Conservation (phyloP, 192 early-diverging fungal species). For the Coemansia sp. region DNA sequence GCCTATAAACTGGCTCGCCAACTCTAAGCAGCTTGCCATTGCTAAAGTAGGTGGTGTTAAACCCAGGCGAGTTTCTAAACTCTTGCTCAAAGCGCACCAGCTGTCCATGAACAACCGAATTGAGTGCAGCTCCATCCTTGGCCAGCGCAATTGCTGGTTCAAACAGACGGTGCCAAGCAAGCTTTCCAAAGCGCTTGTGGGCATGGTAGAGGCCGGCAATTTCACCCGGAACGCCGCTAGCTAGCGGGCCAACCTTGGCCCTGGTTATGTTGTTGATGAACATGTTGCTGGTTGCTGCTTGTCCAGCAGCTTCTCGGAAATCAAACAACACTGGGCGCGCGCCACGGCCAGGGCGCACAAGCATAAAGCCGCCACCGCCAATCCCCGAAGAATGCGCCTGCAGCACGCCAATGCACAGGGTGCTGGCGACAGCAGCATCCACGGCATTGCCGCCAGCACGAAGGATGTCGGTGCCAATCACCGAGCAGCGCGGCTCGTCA, state of each 20-base stretch:
- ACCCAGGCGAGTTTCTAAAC: conserved; percentile 37
- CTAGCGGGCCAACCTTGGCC: conserved; percentile 70
- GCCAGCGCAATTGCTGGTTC: conserved; percentile 71
- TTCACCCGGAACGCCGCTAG: conserved; percentile 85
- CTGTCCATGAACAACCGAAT: conserved; percentile 43
- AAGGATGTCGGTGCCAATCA: conserved; percentile 68
- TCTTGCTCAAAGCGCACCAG: conserved; percentile 27
- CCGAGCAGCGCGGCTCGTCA: conserved; percentile 67
- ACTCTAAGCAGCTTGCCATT: conserved; percentile 63
- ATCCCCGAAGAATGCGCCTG: conserved; percentile 88
- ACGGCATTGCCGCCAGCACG: conserved; percentile 85
- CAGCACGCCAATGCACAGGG: conserved; percentile 84
- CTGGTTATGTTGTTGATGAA: conserved; percentile 66
- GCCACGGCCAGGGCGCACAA: conserved; percentile 63
- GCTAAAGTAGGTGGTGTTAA: conserved; percentile 57
- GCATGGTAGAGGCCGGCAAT: conserved; percentile 81
- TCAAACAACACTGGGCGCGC: conserved; percentile 67
- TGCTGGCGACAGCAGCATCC: conserved; percentile 83
- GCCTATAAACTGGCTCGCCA: conserved; percentile 67
- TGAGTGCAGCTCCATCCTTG: conserved; percentile 70
- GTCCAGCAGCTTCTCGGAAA: conserved; percentile 85
- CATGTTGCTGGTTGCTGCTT: conserved; percentile 73
- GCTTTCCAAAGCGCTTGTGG: conserved; percentile 74
- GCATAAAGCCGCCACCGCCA: conserved; percentile 94
- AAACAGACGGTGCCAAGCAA: conserved; percentile 81